Conservation (phyloP, 2,329 filamentous ascomycete genomes). For the Pseudopithomyces maydicus region DNA sequence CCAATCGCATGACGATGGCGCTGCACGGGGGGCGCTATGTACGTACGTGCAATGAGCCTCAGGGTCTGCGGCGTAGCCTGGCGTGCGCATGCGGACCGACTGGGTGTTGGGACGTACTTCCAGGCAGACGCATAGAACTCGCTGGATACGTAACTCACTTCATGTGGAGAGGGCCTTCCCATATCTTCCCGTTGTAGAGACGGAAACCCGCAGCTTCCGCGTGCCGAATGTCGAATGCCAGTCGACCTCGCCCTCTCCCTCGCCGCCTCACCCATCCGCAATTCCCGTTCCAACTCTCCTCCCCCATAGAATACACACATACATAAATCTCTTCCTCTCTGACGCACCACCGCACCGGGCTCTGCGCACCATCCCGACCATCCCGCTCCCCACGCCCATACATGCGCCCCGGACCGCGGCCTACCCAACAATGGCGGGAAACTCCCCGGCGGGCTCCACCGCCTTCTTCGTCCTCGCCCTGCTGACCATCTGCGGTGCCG, state of each 20-base stretch:
- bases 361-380: background rate
- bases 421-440: constrained; percentile 43
- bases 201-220: constrained; percentile 16
- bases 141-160: background rate
- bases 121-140: no score
- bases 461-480: constrained; percentile 78
- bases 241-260: constrained; percentile 6
- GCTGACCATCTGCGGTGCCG: constrained; percentile 72
- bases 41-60: background rate
- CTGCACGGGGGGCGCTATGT: background rate
- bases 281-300: background rate
- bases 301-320: background rate
- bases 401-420: constrained; percentile 20
- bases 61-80: background rate
- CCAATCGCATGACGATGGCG: constrained; percentile 11
- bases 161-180: background rate
- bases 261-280: background rate
- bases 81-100: background rate
- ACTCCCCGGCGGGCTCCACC: constrained; percentile 75
- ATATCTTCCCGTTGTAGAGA: background rate
- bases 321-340: background rate
- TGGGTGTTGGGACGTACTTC: background rate
- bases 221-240: constrained; percentile 25
- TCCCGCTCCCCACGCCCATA: constrained; percentile 3
- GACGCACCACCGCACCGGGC: constrained; percentile 1